These are phyloP conservation scores for Canna indica DNA, from an alignment of 176 grass and related monocot species.

Conservation along the genomic window DNA sequence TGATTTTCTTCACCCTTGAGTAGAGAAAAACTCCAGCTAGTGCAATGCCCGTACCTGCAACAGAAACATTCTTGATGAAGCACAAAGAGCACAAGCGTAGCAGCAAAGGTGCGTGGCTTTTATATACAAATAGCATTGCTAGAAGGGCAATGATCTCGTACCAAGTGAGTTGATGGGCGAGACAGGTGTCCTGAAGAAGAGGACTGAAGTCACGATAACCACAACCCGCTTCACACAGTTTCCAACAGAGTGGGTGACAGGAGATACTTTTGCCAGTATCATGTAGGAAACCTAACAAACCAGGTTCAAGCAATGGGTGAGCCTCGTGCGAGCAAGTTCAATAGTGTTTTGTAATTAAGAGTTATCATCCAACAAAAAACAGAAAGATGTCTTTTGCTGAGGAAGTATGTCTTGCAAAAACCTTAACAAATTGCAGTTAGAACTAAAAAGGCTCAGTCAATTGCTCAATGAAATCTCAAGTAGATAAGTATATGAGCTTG, in stretches of 20 bases:
- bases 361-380: not conserved
- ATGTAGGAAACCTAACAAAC: conserved; percentile 74
- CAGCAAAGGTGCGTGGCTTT: not conserved
- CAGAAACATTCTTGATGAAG: not conserved
- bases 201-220: conserved; percentile 71
- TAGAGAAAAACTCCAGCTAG: conserved; percentile 89
- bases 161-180: conserved; percentile 77
- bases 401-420: not conserved
- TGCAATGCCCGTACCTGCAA: conserved; percentile 63
- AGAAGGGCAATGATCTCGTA: conserved; percentile 14
- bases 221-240: conserved; percentile 84
- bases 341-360: not conserved
- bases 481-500: not conserved
- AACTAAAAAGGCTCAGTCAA: too few species aligned
- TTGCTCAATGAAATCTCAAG: not conserved
- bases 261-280: conserved; percentile 73
- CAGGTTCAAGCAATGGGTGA: not conserved
- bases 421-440: too few species aligned
- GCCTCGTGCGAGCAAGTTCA: not conserved
- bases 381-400: not conserved
- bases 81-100: not conserved
- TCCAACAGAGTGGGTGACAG: conserved; percentile 71
- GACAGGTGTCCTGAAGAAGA: conserved; percentile 87
- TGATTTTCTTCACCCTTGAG: conserved; percentile 75
- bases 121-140: not conserved